Evolutionary conservation across 345 rosid genomes (phyloP).

Genomic region (Hypericum perforatum): DNA sequence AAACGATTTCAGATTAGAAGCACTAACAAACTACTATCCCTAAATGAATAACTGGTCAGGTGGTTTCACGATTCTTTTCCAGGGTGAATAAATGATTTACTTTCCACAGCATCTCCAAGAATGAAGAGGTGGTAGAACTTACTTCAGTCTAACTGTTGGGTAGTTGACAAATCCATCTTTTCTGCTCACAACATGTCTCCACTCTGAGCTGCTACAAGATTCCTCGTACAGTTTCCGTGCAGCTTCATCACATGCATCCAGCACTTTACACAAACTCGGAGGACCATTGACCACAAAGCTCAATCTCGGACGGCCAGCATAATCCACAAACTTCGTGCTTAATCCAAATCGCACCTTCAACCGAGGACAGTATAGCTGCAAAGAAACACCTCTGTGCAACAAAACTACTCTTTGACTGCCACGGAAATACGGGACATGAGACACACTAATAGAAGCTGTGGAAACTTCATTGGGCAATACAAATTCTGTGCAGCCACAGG

Average conservation of each 20-base stretch:
- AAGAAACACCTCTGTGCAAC: slow-evolving; percentile 26
- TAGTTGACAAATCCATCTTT: slow-evolving; percentile 22
- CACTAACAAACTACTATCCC: slow-evolving; percentile 10
- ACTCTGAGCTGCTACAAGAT: slow-evolving; percentile 52
- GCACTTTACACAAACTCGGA: slow-evolving; percentile 41
- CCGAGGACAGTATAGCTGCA: slow-evolving; percentile 48
- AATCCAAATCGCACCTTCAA: slow-evolving; percentile 59
- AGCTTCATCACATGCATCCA: slow-evolving; percentile 49
- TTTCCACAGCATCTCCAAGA: not conserved
- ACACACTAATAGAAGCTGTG: slow-evolving; percentile 36
- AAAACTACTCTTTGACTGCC: slow-evolving; percentile 43
- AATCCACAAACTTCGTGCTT: slow-evolving; percentile 38
- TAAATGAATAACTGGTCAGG: not conserved
- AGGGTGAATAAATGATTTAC: not conserved
- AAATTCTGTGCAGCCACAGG: slow-evolving; percentile 34
- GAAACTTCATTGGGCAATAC: slow-evolving; percentile 44
- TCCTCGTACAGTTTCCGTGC: slow-evolving; percentile 33
- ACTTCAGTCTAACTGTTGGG: slow-evolving; percentile 64
- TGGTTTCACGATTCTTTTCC: not conserved
- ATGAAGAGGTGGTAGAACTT: slow-evolving; percentile 22
- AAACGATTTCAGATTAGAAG: not conserved
- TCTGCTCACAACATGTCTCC: slow-evolving; percentile 47
- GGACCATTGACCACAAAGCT: slow-evolving; percentile 58
- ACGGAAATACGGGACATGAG: slow-evolving; percentile 34
- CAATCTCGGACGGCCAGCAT: slow-evolving; percentile 47